Conservation (phyloP, 306 rosid species). For the Corylus americana region DNA sequence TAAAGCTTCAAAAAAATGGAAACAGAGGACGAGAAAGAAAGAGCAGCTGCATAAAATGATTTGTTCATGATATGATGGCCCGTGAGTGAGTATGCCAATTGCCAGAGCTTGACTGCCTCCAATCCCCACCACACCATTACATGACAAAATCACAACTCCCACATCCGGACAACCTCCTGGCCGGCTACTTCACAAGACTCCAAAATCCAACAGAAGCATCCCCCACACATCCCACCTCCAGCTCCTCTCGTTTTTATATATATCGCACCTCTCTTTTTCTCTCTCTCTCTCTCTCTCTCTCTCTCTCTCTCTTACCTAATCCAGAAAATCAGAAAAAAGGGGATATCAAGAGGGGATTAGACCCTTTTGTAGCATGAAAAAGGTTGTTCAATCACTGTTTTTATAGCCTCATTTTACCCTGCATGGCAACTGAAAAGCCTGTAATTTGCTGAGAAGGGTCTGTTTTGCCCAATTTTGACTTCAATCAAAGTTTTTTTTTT, state of each 20-base stretch:
- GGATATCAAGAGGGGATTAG: constrained; percentile 20
- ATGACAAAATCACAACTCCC: constrained; percentile 54
- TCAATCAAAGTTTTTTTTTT: neutral
- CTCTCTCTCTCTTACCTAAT: constrained; percentile 6
- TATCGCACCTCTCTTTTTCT: neutral
- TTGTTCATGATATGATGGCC: constrained; percentile 23
- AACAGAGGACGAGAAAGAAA: neutral
- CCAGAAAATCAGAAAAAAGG: constrained; percentile 16
- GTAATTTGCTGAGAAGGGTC: constrained; percentile 10
- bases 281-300: constrained; percentile 1
- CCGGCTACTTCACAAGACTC: constrained; percentile 63
- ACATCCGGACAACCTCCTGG: constrained; percentile 38
- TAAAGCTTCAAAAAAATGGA: neutral
- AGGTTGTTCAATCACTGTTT: constrained; percentile 10
- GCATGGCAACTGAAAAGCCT: constrained; percentile 17
- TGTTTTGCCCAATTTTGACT: constrained; percentile 28
- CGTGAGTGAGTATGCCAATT: constrained; percentile 33
- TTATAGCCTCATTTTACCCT: constrained; percentile 11
- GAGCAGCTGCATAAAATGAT: constrained; percentile 17
- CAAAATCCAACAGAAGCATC: constrained; percentile 31
- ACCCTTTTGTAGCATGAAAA: constrained; percentile 42
- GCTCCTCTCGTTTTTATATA: neutral
- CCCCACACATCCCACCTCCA: neutral
- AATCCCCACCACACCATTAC: constrained; percentile 26
- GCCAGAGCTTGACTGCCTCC: constrained; percentile 25